Conservation (phyloP, 306 rosid species). For the Sechiopsis laciniata region DNA sequence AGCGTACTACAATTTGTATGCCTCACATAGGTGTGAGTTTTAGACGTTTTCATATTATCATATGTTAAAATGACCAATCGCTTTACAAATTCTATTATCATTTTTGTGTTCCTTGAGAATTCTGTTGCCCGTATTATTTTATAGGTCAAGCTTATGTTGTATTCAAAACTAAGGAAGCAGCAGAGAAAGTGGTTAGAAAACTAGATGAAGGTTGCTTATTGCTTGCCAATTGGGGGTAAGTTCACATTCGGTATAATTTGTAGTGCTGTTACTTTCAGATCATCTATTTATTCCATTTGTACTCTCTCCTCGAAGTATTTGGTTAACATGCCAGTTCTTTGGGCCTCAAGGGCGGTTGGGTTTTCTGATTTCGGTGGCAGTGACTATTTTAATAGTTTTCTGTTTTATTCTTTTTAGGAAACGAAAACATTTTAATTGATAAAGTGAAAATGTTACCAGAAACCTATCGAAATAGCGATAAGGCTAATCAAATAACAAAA, state of each 20-base stretch:
- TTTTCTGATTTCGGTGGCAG: constrained; percentile 11
- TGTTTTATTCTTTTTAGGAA: neutral
- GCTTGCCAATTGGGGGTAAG: constrained; percentile 81
- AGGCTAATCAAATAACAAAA: no score
- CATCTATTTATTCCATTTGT: neutral
- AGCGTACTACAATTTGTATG: constrained; percentile 49
- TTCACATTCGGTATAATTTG: neutral
- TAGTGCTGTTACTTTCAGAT: neutral
- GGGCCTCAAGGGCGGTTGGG: constrained; percentile 3
- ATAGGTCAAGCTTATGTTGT: constrained; percentile 83
- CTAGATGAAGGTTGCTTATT: constrained; percentile 59
- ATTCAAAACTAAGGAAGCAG: constrained; percentile 56
- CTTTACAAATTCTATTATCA: neutral
- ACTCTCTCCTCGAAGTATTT: neutral
- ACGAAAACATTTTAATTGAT: no score
- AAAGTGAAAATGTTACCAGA: no score
- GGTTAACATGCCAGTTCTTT: neutral
- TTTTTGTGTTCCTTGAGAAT: constrained; percentile 6
- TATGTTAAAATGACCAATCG: neutral
- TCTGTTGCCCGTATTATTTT: constrained; percentile 15
- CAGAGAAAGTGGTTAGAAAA: constrained; percentile 45
- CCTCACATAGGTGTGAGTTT: constrained; percentile 57
- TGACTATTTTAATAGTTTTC: neutral
- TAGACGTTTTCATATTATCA: neutral
- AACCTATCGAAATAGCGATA: no score